Conservation (phyloP, 2,329 filamentous ascomycete species). For the Microcyclospora pomicola region DNA sequence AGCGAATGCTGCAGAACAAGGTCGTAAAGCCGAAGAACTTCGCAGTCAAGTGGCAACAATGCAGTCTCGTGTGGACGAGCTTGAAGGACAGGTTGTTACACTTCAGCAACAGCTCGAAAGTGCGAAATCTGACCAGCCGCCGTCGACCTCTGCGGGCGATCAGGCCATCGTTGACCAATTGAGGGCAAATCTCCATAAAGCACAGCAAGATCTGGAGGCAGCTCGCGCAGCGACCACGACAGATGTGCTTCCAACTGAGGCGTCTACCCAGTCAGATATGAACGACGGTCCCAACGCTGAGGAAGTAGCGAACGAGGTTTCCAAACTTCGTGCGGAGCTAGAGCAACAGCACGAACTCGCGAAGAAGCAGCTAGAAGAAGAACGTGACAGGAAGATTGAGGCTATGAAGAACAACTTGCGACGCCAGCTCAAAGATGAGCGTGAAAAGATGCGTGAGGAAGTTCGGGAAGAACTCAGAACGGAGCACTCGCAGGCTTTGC, state of each 20-base stretch:
- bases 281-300: constrained; percentile 29
- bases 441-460: constrained; percentile 24
- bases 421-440: constrained; percentile 47
- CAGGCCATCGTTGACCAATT: constrained; percentile 23
- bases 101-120: constrained; percentile 26
- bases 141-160: constrained; percentile 3
- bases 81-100: constrained; percentile 43
- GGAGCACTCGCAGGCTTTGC: constrained; percentile 36
- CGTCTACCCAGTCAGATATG: constrained; percentile 10
- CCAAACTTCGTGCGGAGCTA: constrained; percentile 23
- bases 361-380: constrained; percentile 33
- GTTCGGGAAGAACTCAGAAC: constrained; percentile 20
- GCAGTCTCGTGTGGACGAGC: constrained; percentile 49
- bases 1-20: constrained; percentile 25
- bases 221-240: constrained; percentile 26
- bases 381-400: constrained; percentile 45
- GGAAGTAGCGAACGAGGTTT: constrained; percentile 29
- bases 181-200: constrained; percentile 28
- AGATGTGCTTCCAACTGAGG: constrained; percentile 3
- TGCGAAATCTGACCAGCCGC: constrained; percentile 4
- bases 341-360: constrained; percentile 25
- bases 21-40: constrained; percentile 23
- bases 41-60: constrained; percentile 34
- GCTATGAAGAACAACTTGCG: constrained; percentile 56
- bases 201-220: constrained; percentile 33